Evolutionary conservation across 148 eudicot species (phyloP), one percentile per base, ranked within the genome.

Genomic region (Rhododendron simsii): DNA sequence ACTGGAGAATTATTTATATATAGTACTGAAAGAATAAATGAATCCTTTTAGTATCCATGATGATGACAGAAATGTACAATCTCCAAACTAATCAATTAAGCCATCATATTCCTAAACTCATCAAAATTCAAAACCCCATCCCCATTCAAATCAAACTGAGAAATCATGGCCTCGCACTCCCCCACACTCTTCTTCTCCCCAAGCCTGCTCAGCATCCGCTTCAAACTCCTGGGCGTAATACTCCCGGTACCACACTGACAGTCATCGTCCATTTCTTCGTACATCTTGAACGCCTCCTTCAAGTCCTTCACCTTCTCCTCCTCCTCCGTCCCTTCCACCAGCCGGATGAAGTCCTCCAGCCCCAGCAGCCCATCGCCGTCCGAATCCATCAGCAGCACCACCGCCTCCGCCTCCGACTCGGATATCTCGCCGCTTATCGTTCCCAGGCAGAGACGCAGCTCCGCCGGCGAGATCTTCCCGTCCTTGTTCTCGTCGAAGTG

Each of bases 291-390:
- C 12, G 91, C 91, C 81, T 85, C 91, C 78, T 83, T 91, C 84
- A 91, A 75, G 30, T 87, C 91, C 7, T 82, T 71, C 26, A 26
- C 67, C 69, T 84, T 84, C 78, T 90, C 88, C 3, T 87, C 91
- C 57, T 90, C 91, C 10, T 82, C 86, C 4, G 51, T 90, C 3
- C 91, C 92, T 82, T 92, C 92, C 13, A 87, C 81, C 2, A 91
- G 75, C 39, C 86, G 76, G 9, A 87, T 77, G 11, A 90, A 90
- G 12, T 93, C 93, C 21, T 87, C 90, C 83, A 90, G 18, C 41
- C 90, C 82, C 80, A 91, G 33, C 76, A 84, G 9, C 1, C 95
- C 95, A 33, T 91, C 95, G 0, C 90, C 86, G 81, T 91, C 93
- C 21, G 91, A 84, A 84, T 90, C 92, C 87, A 83, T 55, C 41